Conservation (phyloP, 371 early-diverging fungal genomes). For the Mucor plumbeus region DNA sequence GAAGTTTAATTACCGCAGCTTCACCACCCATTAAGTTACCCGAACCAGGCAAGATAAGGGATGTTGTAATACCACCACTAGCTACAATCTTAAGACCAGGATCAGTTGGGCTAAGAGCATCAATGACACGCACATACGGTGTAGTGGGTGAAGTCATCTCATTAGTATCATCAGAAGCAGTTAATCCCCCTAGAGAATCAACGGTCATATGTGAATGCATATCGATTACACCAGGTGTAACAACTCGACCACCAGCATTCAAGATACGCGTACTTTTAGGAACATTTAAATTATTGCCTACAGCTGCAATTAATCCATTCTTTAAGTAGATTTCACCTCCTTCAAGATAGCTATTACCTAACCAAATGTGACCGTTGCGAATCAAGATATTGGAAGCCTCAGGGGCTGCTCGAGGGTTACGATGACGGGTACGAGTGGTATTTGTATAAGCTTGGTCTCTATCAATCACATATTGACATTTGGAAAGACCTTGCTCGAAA, state of each 20-base stretch:
- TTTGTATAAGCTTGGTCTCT: conserved; percentile 27
- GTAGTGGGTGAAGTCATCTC: conserved; percentile 72
- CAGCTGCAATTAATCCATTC: conserved; percentile 61
- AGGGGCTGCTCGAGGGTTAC: conserved; percentile 45
- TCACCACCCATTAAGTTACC: conserved; percentile 85
- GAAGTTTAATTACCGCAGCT: conserved; percentile 72
- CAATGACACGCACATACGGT: conserved; percentile 69
- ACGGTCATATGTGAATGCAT: conserved; percentile 80
- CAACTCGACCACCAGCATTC: conserved; percentile 69
- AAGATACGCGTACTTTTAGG: conserved; percentile 49
- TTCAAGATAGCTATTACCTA: conserved; percentile 52
- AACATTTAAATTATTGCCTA: conserved; percentile 45
- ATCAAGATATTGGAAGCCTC: conserved; percentile 49
- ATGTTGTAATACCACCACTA: conserved; percentile 83
- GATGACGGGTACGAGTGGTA: conserved; percentile 32
- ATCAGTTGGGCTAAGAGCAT: conserved; percentile 70
- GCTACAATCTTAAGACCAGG: conserved; percentile 70
- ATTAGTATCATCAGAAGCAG: conserved; percentile 66
- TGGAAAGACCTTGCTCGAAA: conserved; percentile 47
- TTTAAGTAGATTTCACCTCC: conserved; percentile 63
- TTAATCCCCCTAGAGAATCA: conserved; percentile 62
- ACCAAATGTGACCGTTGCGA: conserved; percentile 61
- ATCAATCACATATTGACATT: conserved; percentile 45
- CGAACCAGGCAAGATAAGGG: conserved; percentile 79
- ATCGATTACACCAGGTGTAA: conserved; percentile 86